phyloP scores from a whole-genome alignment of 805 yeast species.

The Scheffersomyces ergatensis region DNA sequence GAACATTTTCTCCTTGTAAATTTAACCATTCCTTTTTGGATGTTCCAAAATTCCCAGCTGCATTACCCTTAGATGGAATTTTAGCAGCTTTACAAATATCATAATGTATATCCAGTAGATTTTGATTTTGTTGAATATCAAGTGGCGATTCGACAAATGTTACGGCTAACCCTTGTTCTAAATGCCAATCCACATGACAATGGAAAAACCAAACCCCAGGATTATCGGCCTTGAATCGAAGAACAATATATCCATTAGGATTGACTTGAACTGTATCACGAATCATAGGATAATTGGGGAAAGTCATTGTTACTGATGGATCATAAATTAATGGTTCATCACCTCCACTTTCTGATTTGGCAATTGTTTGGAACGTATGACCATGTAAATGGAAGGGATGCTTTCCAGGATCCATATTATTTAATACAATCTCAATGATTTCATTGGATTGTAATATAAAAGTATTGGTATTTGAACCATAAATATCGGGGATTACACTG shows the following conservation, averaged over 20 bases:
- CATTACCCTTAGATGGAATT: conserved; percentile 58
- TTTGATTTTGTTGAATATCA: conserved; percentile 45
- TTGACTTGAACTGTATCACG: conserved; percentile 81
- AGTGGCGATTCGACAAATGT: conserved; percentile 81
- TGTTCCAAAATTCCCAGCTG: conserved; percentile 59
- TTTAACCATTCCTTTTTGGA: conserved; percentile 48
- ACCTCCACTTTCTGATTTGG: conserved; percentile 62
- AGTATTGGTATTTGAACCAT: conserved; percentile 81
- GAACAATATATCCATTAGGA: conserved; percentile 81
- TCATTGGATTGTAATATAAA: conserved; percentile 65
- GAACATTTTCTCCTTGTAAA: conserved; percentile 58
- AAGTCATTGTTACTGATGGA: conserved; percentile 27
- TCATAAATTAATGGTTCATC: conserved; percentile 51
- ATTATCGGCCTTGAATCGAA: conserved; percentile 87
- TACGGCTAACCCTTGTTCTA: conserved; percentile 88
- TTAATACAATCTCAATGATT: conserved; percentile 76
- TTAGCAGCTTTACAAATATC: conserved; percentile 47
- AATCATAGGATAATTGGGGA: conserved; percentile 74
- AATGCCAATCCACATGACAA: conserved; percentile 98
- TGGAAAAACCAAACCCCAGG: conserved; percentile 99
- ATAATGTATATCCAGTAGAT: conserved; percentile 47
- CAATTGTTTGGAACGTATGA: conserved; percentile 79
- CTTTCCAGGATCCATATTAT: conserved; percentile 85
- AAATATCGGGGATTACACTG: conserved; percentile 51
- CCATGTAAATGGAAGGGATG: conserved; percentile 99